phyloP scores from a whole-genome alignment of 1,139 yeast genomes.

The Geotrichum restrictum region DNA sequence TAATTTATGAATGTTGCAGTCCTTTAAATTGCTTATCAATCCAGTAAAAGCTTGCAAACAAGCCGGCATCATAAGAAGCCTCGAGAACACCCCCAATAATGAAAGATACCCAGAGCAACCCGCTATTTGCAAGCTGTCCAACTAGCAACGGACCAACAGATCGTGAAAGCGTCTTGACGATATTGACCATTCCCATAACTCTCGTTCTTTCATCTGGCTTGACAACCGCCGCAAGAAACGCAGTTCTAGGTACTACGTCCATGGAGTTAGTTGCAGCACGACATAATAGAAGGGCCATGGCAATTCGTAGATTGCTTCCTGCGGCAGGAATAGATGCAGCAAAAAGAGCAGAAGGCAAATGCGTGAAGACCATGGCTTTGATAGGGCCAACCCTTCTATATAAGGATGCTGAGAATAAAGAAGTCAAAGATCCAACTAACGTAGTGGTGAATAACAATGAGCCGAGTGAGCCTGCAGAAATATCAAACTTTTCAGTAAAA shows the following conservation, averaged over 20 bases:
- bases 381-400: conserved; percentile 74
- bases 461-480: conserved; percentile 42
- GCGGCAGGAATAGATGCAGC: conserved; percentile 54
- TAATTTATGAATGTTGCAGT: not conserved
- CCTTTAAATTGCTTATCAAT: conserved; percentile 14
- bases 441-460: conserved; percentile 59
- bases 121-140: conserved; percentile 61
- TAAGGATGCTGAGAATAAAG: conserved; percentile 66
- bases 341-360: conserved; percentile 71
- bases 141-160: conserved; percentile 78
- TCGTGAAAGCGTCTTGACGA: conserved; percentile 79
- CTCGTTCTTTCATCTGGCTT: conserved; percentile 60
- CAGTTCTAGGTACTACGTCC: conserved; percentile 91
- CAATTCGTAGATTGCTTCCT: conserved; percentile 24
- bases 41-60: conserved; percentile 25
- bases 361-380: conserved; percentile 68
- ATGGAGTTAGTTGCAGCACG: conserved; percentile 62
- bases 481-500: conserved; percentile 42
- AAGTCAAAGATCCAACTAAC: conserved; percentile 56
- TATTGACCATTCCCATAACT: conserved; percentile 81
- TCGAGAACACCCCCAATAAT: conserved; percentile 60
- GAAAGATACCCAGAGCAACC: conserved; percentile 55
- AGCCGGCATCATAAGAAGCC: conserved; percentile 34
- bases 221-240: conserved; percentile 65
- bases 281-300: conserved; percentile 43